Evolutionary conservation across 768 basidiomycete genomes (phyloP).

Genomic region (Hemileccinum rubropunctum): DNA sequence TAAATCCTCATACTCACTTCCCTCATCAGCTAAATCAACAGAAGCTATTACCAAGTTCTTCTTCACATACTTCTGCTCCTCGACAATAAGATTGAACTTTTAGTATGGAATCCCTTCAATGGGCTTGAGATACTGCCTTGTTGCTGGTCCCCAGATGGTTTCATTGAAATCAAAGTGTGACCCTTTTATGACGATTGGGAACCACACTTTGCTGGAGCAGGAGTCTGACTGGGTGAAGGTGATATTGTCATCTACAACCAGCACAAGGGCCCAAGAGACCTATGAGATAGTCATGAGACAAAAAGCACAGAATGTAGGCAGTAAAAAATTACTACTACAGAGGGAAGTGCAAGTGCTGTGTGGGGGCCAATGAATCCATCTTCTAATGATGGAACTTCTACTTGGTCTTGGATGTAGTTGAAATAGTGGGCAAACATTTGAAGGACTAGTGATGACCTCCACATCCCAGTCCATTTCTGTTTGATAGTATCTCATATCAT

Average conservation of each 20-base stretch:
- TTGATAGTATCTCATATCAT: too few relatives aligned
- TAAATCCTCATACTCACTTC: too few relatives aligned
- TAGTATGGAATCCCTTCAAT: background rate
- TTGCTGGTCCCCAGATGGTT: background rate
- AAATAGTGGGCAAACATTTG: conserved; percentile 1
- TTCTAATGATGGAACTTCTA: background rate
- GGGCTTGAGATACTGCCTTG: background rate
- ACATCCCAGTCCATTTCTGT: conserved; percentile 2
- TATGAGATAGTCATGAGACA: background rate
- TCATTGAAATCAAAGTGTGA: conserved; percentile 2
- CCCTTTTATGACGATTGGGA: background rate
- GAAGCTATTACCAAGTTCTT: too few relatives aligned
- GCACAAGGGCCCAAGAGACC: background rate
- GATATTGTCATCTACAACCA: background rate
- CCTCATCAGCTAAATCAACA: too few relatives aligned
- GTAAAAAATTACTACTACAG: background rate
- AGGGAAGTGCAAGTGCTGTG: background rate
- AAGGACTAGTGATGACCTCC: background rate
- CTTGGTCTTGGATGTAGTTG: background rate
- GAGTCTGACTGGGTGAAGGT: background rate
- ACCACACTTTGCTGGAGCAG: background rate
- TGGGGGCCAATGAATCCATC: background rate
- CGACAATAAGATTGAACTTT: too few relatives aligned
- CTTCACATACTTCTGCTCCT: too few relatives aligned
- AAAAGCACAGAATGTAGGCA: background rate